These are phyloP conservation scores for Salvia splendens DNA, from an alignment of 257 asterid species.

Conservation along the genomic window DNA sequence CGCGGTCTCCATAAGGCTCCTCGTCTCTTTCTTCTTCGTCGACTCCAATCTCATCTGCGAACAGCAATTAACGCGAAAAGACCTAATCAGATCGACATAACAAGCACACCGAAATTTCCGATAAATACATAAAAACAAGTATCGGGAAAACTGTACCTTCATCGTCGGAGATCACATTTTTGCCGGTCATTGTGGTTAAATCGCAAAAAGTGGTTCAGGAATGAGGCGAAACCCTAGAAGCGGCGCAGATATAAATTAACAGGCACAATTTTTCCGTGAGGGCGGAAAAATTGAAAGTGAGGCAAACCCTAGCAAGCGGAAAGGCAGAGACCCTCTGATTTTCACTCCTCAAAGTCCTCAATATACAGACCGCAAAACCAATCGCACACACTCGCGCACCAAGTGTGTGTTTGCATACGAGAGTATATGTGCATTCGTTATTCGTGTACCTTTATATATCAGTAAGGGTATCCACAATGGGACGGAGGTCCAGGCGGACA, in stretches of 20 bases:
- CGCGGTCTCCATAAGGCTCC: conserved; percentile 57
- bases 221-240: conserved; percentile 48
- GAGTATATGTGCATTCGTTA: too few species aligned
- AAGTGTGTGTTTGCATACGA: background rate
- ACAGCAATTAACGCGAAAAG: background rate
- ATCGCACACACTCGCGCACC: conserved; percentile 9
- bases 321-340: conserved; percentile 13
- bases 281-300: background rate
- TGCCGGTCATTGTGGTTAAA: conserved; percentile 57
- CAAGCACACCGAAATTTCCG: background rate
- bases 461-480: too few species aligned
- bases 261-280: background rate
- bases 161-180: conserved; percentile 71
- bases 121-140: background rate
- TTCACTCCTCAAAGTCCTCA: conserved; percentile 28
- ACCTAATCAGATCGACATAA: conserved; percentile 1
- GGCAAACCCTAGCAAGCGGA: conserved; percentile 26
- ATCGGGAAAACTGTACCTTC: conserved; percentile 51
- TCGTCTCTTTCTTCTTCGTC: conserved; percentile 80
- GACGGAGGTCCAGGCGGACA: too few species aligned
- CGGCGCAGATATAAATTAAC: background rate
- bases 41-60: conserved; percentile 61
- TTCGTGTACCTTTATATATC: too few species aligned
- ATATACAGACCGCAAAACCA: too few species aligned
- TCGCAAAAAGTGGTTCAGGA: conserved; percentile 26